Evolutionary conservation across 768 basidiomycete species (phyloP), one percentile per base, ranked within the genome.

Genomic region (Agrocybe pediades): DNA sequence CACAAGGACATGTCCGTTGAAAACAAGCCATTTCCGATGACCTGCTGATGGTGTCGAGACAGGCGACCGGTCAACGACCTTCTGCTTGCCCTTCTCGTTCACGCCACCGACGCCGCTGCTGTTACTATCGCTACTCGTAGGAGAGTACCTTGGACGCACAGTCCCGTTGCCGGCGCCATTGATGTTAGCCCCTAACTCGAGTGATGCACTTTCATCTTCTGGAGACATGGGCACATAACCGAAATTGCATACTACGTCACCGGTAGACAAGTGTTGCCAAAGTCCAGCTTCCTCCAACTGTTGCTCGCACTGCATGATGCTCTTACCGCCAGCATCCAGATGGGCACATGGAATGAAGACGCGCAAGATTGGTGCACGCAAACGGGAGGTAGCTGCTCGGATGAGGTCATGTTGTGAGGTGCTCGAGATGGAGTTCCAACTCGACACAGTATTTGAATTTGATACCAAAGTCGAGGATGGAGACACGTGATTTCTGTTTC

Each of bases 181-280:
- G 15, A 58, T 52, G 45, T 40, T 49, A 58, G 30, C 3, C 49
- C 27, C 26, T 30, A 8, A 23, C 23, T 41, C 33, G 55, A 39
- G 17, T 48, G 41, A 49, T 57, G 52, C 46, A 61, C 64, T 25
- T 56, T 61, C 61, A 50, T 54, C 55, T 8, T 69, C 67, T 9
- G 70, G 69, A 50, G 70, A 63, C 0, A 78, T 71, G 1, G 87
- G 88, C 15, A 93, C 75, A 61, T 84, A 91, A 6, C 91, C 91
- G 42, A 93, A 76, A 67, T 93, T 93, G 64, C 86, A 90, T 19
- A 93, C 77, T 30, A 92, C 69, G 60, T 93, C 91, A 0, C 91
- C 91, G 0, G 78, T 78, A 1, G 86, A 89, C n/a, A 93, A 75
- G 62, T 90, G 81, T 6, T 76, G 70, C 89, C 90, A 92, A 5